Evolutionary conservation across 495 filamentous ascomycete genomes (phyloP), one percentile per base, ranked within the genome.

Genomic region (Xylaria nigripes): DNA sequence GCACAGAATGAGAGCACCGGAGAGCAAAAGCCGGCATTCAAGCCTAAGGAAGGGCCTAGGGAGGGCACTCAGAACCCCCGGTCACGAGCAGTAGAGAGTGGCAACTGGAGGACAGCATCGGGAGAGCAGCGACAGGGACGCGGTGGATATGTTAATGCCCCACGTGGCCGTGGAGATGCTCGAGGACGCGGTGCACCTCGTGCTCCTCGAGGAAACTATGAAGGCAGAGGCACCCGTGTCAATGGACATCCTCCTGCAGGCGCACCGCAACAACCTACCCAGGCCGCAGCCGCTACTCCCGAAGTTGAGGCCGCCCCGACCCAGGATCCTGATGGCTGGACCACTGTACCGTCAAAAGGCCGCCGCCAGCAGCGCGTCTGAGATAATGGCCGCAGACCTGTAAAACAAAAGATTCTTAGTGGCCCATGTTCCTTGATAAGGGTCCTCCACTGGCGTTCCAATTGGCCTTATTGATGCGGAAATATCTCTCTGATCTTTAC

Each of bases 241-340:
- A 79, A 80, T 52, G 74, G 74, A 23, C 68, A 58, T 43, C 56
- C 60, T 23, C 36, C 65, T 15, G 52, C 68, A 16, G 44, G 65
- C 12, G 48, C 66, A n/a, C 41, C 58, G 38, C 51, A 59, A 19
- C 61, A 69, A 46, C 48, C 68, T 13, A 57, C 69, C 6, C 64
- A 69, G 32, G 56, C 74, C 24, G 50, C 69, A 3, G 55, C 64
- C 10, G 50, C 61, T 48, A 45, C 49, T 1, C 21, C 64, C 15
- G 59, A 61, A 18, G 57, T 43, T 10, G 59, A 67, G 21, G 59
- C 59, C 25, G 55, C 61, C 22, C 57, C 56, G 9, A 58, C 70
- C 21, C 54, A 70, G 54, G 84, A 87, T 53, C 83, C 84, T 22
- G 87, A 89, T 59, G 85, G 86, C 55, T 89, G 87, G 86, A 90